Evolutionary conservation across 2,329 filamentous ascomycete species (phyloP).

Genomic region (Ophiostoma tasmaniense): DNA sequence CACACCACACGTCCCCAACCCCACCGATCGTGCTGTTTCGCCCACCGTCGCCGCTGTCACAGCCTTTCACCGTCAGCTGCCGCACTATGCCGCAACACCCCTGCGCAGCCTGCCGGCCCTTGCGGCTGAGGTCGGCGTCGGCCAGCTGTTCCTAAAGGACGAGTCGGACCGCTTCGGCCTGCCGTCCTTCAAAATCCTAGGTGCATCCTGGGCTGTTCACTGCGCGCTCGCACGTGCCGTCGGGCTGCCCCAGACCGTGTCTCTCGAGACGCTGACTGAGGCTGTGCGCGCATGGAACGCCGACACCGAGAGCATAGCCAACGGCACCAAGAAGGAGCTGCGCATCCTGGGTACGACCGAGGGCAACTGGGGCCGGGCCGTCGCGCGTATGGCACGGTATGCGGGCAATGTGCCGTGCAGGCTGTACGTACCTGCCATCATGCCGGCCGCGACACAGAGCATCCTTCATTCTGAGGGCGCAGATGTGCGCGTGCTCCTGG

Average conservation of each 20-base stretch:
- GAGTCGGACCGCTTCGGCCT: conserved; percentile 61
- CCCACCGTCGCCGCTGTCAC: conserved; percentile 2
- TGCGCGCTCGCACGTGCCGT: conserved; percentile 44
- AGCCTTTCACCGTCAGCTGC: conserved; percentile 50
- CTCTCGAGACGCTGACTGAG: conserved; percentile 36
- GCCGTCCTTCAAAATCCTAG: conserved; percentile 72
- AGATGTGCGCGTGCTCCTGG: conserved; percentile 40
- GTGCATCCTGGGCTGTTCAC: conserved; percentile 65
- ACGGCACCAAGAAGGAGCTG: conserved; percentile 17
- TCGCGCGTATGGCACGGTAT: conserved; percentile 55
- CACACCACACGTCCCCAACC: not conserved
- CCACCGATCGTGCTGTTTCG: not conserved
- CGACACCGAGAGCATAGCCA: not conserved
- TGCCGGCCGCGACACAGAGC: conserved; percentile 44
- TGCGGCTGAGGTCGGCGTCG: conserved; percentile 49
- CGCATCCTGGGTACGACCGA: conserved; percentile 58
- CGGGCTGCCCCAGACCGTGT: conserved; percentile 33
- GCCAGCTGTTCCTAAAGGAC: conserved; percentile 58
- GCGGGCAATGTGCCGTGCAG: conserved; percentile 25
- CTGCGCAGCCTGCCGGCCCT: conserved; percentile 44
- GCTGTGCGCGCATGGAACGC: conserved; percentile 18
- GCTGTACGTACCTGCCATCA: conserved; percentile 54
- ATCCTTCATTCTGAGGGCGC: conserved; percentile 57
- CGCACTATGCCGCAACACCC: conserved; percentile 47
- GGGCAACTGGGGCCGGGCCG: conserved; percentile 68